phyloP scores from a whole-genome alignment of 1,284 basidiomycete species.

The Tetrapyrgos nigripes region DNA sequence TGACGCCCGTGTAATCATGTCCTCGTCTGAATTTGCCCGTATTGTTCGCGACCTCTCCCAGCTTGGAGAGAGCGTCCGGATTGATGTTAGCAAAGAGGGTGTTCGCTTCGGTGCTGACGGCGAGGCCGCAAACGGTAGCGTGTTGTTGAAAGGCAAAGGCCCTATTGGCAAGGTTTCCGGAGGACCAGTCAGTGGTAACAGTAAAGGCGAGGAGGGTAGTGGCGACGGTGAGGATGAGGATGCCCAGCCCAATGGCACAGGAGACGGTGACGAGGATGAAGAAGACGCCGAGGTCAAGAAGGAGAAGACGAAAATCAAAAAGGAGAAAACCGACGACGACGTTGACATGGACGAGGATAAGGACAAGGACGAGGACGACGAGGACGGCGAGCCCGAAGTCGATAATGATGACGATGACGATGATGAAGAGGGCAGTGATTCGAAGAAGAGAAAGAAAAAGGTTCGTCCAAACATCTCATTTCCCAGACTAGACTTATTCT shows the following conservation, averaged over 20 bases:
- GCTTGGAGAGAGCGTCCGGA: slow-evolving; percentile 94
- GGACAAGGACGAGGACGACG: slow-evolving; percentile 60
- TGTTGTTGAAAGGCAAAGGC: slow-evolving; percentile 69
- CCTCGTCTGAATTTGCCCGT: slow-evolving; percentile 86
- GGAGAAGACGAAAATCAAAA: slow-evolving; percentile 52
- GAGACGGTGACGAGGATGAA: slow-evolving; percentile 46
- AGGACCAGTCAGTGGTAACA: slow-evolving; percentile 47
- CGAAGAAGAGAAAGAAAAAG: slow-evolving; percentile 73
- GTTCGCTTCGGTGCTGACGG: slow-evolving; percentile 95
- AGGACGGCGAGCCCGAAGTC: slow-evolving; percentile 51
- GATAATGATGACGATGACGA: slow-evolving; percentile 59
- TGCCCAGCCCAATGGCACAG: slow-evolving; percentile 54
- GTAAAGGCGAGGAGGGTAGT: slow-evolving; percentile 50
- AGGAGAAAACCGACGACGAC: slow-evolving; percentile 50
- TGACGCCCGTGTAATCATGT: slow-evolving; percentile 92
- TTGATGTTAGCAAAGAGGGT: slow-evolving; percentile 97
- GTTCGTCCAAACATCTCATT: slow-evolving; percentile 42
- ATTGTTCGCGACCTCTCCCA: slow-evolving; percentile 95
- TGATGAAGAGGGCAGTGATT: slow-evolving; percentile 61
- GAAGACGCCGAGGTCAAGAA: slow-evolving; percentile 49
- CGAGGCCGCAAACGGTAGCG: slow-evolving; percentile 91
- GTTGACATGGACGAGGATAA: slow-evolving; percentile 52
- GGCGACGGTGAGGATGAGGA: slow-evolving; percentile 55
- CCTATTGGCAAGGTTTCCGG: slow-evolving; percentile 14
- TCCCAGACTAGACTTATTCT: too few relatives aligned